Conservation (phyloP, 176 grass and related monocot species). For the Ampelocalamus luodianensis region DNA sequence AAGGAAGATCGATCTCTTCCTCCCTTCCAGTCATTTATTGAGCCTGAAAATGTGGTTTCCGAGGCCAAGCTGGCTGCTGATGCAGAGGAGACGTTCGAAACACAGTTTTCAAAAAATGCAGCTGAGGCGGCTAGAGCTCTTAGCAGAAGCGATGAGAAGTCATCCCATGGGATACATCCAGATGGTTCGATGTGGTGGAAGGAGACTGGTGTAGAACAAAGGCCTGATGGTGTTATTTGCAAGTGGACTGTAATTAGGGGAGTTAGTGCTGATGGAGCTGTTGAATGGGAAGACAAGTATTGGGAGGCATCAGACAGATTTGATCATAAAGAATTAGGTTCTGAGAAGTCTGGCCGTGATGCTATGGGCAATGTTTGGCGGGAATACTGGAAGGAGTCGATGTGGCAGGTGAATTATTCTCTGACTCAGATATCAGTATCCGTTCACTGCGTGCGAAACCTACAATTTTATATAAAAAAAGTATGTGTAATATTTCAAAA, state of each 20-base stretch:
- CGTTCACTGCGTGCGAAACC: not conserved
- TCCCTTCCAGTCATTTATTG: constrained; percentile 74
- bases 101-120: constrained; percentile 70
- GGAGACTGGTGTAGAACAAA: constrained; percentile 80
- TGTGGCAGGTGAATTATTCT: constrained; percentile 75
- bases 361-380: constrained; percentile 86
- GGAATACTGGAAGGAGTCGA: constrained; percentile 95
- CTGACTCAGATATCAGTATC: not conserved
- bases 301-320: constrained; percentile 96
- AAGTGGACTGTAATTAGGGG: constrained; percentile 92
- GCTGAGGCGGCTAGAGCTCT: constrained; percentile 69
- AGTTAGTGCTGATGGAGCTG: constrained; percentile 81
- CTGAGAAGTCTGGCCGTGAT: constrained; percentile 95
- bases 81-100: constrained; percentile 58
- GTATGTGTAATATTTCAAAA: not conserved
- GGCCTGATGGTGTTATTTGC: constrained; percentile 76
- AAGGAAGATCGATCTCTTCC: constrained; percentile 73
- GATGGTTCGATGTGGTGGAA: constrained; percentile 97
- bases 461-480: not conserved
- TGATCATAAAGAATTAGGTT: constrained; percentile 92
- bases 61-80: constrained; percentile 28
- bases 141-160: constrained; percentile 53
- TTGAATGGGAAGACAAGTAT: constrained; percentile 97
- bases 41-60: constrained; percentile 58
- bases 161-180: constrained; percentile 57